Evolutionary conservation across 495 filamentous ascomycete genomes (phyloP).

Genomic region (Xylaria grammica): DNA sequence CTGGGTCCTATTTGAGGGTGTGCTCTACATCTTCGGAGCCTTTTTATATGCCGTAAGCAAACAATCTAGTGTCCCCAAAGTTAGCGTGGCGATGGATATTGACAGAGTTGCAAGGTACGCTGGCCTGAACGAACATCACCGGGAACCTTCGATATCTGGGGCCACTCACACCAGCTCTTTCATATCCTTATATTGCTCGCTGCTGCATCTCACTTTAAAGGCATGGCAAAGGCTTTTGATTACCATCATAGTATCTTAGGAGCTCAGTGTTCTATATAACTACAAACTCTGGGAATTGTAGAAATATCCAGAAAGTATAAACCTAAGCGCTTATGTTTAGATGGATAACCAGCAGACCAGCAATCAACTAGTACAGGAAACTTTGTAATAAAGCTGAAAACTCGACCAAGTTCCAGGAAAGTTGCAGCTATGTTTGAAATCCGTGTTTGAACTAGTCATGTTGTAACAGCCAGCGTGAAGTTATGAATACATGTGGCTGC

Average conservation of each 20-base stretch:
- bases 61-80: conserved; percentile 3
- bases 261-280: conserved; percentile 22
- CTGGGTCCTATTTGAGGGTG: conserved; percentile 79
- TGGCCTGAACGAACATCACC: conserved; percentile 69
- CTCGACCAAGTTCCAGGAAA: too few species aligned
- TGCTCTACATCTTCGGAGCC: conserved; percentile 85
- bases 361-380: background rate
- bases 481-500: background rate
- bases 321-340: background rate
- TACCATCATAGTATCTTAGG: conserved; percentile 49
- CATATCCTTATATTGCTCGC: conserved; percentile 74
- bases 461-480: background rate
- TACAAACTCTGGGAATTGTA: conserved; percentile 29
- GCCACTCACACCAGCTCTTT: conserved; percentile 81
- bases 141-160: conserved; percentile 74
- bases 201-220: conserved; percentile 66
- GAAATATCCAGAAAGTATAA: background rate
- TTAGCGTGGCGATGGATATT: conserved; percentile 12
- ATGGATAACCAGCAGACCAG: background rate
- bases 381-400: background rate
- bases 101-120: conserved; percentile 42
- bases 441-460: background rate
- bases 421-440: background rate
- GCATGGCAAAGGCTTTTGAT: conserved; percentile 61
- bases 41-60: conserved; percentile 52